Base-by-base conservation (phyloP, 2,329 filamentous ascomycete genomes). In the Neophaeococcomyces aloes region DNA sequence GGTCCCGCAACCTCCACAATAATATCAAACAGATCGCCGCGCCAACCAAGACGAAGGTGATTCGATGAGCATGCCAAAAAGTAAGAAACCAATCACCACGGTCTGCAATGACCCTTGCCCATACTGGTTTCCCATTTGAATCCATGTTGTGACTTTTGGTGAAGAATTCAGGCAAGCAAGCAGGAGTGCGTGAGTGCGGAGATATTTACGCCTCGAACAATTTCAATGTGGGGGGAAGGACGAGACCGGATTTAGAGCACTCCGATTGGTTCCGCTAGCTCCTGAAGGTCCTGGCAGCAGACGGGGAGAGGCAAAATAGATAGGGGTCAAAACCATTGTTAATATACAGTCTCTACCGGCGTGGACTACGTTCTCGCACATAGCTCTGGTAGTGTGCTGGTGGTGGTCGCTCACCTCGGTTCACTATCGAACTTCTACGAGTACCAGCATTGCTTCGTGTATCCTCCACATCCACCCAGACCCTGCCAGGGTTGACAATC, bases 61-160 rank as follows among this genome's bases (percentile, higher is more conserved):
- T 23, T 7, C 53, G 47, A 38, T 51, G 32, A 18, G 50, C 45
- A 41, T 56, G 52, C 53, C 53, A 56, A 17, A 35, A 42, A 4
- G 34, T 47, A 30, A 56, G 38, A 3, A 46, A 18, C 5, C 41
- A 38, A 31, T 55, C 53, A 35, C 54, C 35, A 45, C 46, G 45
- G 42, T 56, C 53, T 34, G 52, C 52, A 34, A 51, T 33, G 11
- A 52, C 37, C 42, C 53, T 47, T 15, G 45, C 38, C 42, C 49
- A 44, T 18, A 38, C 50, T 19, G 47, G 46, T 17, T 38, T 49
- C 37, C 53, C 50, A 23, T 45, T 49, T 18, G 49, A 29, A 38
- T 55, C 53, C 53, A 55, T 55, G n/a, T 39, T 14, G 40, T n/a
- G n/a, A n/a, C n/a, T n/a, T n/a, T n/a, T n/a, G n/a, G n/a, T n/a